Conservation (phyloP, 164 flowering plant genomes). For the Annona squamosa region DNA sequence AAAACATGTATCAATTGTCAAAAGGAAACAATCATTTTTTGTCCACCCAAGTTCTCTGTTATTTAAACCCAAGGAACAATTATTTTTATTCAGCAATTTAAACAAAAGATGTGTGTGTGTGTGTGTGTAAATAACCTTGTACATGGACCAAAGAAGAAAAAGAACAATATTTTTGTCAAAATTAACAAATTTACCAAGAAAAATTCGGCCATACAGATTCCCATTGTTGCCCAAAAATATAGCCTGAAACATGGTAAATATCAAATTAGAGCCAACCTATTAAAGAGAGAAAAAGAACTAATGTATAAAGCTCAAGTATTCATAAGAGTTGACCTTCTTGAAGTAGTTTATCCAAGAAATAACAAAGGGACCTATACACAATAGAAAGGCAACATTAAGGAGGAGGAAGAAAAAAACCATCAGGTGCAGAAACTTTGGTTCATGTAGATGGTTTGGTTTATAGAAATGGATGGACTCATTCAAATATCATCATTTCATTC, state of each 20-base stretch:
- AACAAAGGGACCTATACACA: constrained; percentile 38
- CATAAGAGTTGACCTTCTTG: constrained; percentile 43
- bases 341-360: constrained; percentile 46
- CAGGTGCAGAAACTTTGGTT: neutral
- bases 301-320: neutral
- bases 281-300: neutral
- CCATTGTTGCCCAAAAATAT: constrained; percentile 49
- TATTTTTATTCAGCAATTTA: too few relatives aligned
- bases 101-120: too few relatives aligned
- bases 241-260: constrained; percentile 30
- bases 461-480: too few relatives aligned
- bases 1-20: too few relatives aligned
- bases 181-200: constrained; percentile 19
- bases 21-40: too few relatives aligned
- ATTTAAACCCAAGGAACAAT: too few relatives aligned
- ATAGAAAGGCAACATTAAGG: constrained; percentile 8
- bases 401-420: neutral
- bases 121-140: neutral
- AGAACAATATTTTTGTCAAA: neutral
- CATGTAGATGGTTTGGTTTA: too few relatives aligned
- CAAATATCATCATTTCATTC: too few relatives aligned
- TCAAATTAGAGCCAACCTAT: neutral
- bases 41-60: too few relatives aligned
- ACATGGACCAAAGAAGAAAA: neutral
- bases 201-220: constrained; percentile 46